Evolutionary conservation across 192 early-diverging fungal genomes (phyloP).

Genomic region (Oehlia diaphana): DNA sequence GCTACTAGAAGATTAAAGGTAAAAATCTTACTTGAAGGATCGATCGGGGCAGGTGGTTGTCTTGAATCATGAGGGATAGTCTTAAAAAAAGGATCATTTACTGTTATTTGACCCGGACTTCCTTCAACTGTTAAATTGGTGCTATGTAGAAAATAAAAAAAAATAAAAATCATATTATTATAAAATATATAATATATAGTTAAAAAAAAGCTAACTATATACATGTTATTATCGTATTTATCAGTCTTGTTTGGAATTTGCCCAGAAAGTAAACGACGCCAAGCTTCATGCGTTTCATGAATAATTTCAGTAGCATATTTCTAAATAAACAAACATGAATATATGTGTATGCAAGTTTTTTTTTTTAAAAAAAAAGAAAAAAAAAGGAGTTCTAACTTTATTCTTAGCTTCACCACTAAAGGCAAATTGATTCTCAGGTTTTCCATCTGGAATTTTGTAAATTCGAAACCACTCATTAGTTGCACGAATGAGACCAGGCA

Average conservation of each 20-base stretch:
- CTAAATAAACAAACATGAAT: slow-evolving; percentile 31
- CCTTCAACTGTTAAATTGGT: slow-evolving; percentile 67
- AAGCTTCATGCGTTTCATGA: slow-evolving; percentile 92
- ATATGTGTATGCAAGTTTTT: background rate
- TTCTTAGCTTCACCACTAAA: slow-evolving; percentile 89
- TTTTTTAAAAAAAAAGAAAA: background rate
- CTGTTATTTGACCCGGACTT: slow-evolving; percentile 70
- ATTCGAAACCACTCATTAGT: slow-evolving; percentile 99
- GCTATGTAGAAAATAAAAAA: slow-evolving; percentile 38
- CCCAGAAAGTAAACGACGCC: slow-evolving; percentile 79
- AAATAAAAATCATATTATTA: background rate
- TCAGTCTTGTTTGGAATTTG: slow-evolving; percentile 62
- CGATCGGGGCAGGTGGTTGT: slow-evolving; percentile 67
- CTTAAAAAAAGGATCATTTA: slow-evolving; percentile 56
- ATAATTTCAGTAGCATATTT: slow-evolving; percentile 90
- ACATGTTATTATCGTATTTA: slow-evolving; percentile 73
- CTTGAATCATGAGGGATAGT: slow-evolving; percentile 58
- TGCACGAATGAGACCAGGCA: slow-evolving; percentile 93
- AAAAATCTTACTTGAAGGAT: slow-evolving; percentile 55
- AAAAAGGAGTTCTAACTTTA: slow-evolving; percentile 39
- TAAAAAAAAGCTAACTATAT: background rate
- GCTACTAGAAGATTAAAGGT: background rate
- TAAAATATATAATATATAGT: background rate
- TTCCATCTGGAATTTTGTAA: slow-evolving; percentile 99
- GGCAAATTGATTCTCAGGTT: slow-evolving; percentile 99